Base-by-base conservation (phyloP, 352 stramenopile species). In the Thalassiosira livingstoniorum region DNA sequence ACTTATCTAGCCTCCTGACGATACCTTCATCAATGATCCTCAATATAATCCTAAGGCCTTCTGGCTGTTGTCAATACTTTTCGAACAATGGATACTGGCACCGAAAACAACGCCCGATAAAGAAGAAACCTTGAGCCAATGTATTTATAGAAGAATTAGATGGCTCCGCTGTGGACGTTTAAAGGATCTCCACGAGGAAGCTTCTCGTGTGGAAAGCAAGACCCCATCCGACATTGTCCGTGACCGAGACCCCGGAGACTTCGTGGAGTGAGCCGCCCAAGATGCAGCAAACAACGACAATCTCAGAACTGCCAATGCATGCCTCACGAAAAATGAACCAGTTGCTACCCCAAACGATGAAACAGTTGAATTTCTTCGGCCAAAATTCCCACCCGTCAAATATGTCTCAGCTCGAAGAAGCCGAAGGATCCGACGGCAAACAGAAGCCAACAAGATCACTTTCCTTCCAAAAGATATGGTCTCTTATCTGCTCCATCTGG, bases 281-380 rank as follows among this genome's bases (percentile, higher is more conserved):
- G 13, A 69, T 37, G 75, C 75, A 55, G 75, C 75, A 32, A 58
- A 83, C 35, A 43, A 39, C 34, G 60, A 79, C 60, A 83, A 83
- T 35, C 69, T 57, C 31, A n/a, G 32, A 1, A 70, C 66, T 21
- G 75, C 75, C 42, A 74, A 73, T 37, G 67, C 75, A 2, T 34
- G 75, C 1, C 21, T 83, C 4, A 69, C 39, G 2, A 74, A 72
- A 25, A 27, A 47, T 18, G 32, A 35, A 23, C 66, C 66, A 35
- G 47, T 78, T 29, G 75, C 67, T 2, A 25, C 34, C 15, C 34
- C 75, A 11, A 66, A 55, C 39, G 65, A 61, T 25, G 27, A 35
- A 21, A 67, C 43, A 15, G 11, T 67, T 11, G 4, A 35, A 4
- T 13, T 10, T 29, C 58, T 67, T 10, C 4, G 7, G 4, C 5